phyloP scores from a whole-genome alignment of 106 monocot species.

The Acorus calamus region DNA sequence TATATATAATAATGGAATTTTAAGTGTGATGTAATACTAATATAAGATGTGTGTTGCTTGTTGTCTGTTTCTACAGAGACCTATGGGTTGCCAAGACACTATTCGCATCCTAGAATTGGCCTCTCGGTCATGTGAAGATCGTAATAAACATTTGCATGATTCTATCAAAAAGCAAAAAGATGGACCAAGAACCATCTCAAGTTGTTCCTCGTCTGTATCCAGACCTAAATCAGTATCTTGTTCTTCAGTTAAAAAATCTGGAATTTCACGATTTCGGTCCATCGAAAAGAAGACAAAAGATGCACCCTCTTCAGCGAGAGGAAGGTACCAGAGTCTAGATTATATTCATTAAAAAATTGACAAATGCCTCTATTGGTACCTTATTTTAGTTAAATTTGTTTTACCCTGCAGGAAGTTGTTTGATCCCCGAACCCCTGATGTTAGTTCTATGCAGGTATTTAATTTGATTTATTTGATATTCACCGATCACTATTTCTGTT shows the following conservation, averaged over 20 bases:
- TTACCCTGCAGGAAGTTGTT: constrained; percentile 17
- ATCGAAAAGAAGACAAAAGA: constrained; percentile 18
- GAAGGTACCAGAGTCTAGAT: constrained; percentile 14
- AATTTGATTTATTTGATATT: background rate
- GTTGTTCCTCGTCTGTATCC: constrained; percentile 14
- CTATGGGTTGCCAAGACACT: constrained; percentile 32
- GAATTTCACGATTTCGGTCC: background rate
- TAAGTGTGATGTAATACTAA: too few species aligned
- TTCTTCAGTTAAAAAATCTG: constrained; percentile 12
- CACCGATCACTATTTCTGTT: too few species aligned
- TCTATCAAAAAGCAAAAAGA: constrained; percentile 18
- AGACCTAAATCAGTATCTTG: constrained; percentile 1
- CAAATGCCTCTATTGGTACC: too few species aligned
- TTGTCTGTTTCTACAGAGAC: constrained; percentile 19
- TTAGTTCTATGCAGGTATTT: constrained; percentile 16
- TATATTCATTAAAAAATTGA: too few species aligned
- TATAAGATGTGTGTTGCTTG: too few species aligned
- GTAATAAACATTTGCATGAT: constrained; percentile 18
- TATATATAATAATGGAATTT: background rate
- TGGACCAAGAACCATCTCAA: constrained; percentile 2
- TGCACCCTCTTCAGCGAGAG: constrained; percentile 3
- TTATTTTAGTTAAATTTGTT: background rate
- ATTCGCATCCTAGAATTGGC: constrained; percentile 27
- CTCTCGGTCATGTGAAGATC: constrained; percentile 41
- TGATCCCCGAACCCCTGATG: background rate